These are phyloP conservation scores for Rhodomyrtus tomentosa DNA, from an alignment of 345 rosid species.

Conservation along the genomic window DNA sequence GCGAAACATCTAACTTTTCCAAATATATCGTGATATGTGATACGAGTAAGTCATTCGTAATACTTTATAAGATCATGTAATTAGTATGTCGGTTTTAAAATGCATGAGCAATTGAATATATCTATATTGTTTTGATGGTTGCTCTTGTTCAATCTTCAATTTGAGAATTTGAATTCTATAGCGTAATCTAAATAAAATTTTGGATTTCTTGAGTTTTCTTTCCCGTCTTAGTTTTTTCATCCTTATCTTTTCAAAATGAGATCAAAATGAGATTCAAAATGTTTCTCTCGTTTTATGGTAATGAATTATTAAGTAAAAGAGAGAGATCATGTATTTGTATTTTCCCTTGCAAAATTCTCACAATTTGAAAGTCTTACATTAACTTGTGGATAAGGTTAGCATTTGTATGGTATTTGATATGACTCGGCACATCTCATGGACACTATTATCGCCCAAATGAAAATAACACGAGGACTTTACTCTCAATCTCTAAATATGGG, in stretches of 20 bases:
- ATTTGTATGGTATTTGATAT: neutral
- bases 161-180: neutral
- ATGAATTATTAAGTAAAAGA: too few species aligned
- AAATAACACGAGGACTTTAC: too few species aligned
- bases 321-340: too few species aligned
- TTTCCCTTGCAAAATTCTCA: too few species aligned
- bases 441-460: neutral
- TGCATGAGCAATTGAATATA: neutral
- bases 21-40: too few species aligned
- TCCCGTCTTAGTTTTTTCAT: neutral
- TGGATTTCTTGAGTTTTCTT: neutral
- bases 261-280: too few species aligned
- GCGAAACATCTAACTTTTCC: too few species aligned
- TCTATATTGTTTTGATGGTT: fast-evolving
- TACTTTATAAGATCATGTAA: neutral
- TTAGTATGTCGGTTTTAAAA: neutral
- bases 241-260: too few species aligned
- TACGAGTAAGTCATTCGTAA: neutral
- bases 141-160: neutral
- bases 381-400: neutral
- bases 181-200: neutral
- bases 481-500: neutral
- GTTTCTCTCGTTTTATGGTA: too few species aligned
- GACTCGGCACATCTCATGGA: neutral
- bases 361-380: neutral